Evolutionary conservation across 202 grass and related monocot species (phyloP).

Genomic region (Panicum hallii): DNA sequence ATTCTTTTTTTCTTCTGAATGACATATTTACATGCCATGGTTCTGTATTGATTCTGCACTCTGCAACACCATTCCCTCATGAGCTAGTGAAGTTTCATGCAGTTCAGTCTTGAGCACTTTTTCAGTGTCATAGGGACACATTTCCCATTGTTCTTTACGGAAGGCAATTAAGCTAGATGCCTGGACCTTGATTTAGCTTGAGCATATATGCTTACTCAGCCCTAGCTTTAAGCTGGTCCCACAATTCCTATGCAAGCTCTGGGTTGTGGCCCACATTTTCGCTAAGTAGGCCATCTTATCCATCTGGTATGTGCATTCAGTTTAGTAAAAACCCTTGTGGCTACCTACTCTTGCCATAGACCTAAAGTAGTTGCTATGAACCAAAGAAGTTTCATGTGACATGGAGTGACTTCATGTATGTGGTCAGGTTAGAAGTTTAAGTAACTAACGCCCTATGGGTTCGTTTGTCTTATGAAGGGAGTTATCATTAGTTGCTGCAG

Average conservation of each 20-base stretch:
- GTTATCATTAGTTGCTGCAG: background rate
- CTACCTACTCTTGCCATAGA: background rate
- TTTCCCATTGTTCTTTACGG: background rate
- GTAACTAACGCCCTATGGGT: background rate
- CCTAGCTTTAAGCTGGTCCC: background rate
- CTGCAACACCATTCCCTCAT: background rate
- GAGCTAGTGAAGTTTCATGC: background rate
- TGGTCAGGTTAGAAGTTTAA: constrained; percentile 13
- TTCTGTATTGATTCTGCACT: constrained; percentile 6
- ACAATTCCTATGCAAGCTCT: constrained; percentile 11
- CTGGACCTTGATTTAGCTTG: background rate
- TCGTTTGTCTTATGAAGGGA: constrained; percentile 1
- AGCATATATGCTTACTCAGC: background rate
- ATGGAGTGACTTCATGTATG: constrained; percentile 12
- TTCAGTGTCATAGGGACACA: background rate
- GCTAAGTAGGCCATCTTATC: background rate
- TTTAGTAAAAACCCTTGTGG: constrained; percentile 1
- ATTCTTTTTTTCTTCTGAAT: constrained; percentile 30
- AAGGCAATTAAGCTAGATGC: background rate
- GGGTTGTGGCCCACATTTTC: constrained; percentile 18
- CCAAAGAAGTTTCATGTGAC: background rate
- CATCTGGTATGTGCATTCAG: background rate
- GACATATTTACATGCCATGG: background rate
- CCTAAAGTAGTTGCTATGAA: background rate
- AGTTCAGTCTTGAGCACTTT: background rate